Base-by-base conservation (phyloP, 2,329 filamentous ascomycete species). In the Calonectria hawksworthii region DNA sequence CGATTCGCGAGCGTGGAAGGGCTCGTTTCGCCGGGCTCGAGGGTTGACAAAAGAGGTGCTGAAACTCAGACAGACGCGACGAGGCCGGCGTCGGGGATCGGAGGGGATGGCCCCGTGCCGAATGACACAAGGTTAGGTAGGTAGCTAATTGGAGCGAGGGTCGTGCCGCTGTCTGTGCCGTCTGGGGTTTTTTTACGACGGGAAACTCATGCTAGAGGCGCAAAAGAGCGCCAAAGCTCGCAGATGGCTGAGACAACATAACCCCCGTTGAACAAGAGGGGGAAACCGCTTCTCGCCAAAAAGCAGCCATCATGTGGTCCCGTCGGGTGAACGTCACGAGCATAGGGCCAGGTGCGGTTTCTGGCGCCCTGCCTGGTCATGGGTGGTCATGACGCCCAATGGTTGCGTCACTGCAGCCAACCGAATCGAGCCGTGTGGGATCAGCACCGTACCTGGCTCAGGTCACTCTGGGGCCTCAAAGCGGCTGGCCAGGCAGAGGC, bases 361-460 rank as follows among this genome's bases (percentile, higher is more conserved):
- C 36, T 30, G 23, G 56, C 26, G 50, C 41, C 65, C 51, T 32
- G 30, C 32, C 26, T 51, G 54, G 68, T 54, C 26, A 63, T 66
- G 50, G 51, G 61, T 74, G 72, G 73, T 72, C 74, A 75, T 72
- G 73, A 72, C 63, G 28, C 34, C 54, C 72, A 72, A 67, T 77
- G 72, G 78, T 74, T 77, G 78, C 76, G 79, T 81, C 78, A 81
- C 77, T 75, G 76, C 77, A 73, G 72, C 77, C 78, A 80, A 77
- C 79, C 76, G 75, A 76, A 66, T 34, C 59, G 67, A 52, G 72
- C 72, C 72, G 65, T 70, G 73, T 72, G 70, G 51, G 71, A 74
- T 75, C 74, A 71, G 63, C 74, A 71, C 44, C 28, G 71, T 75
- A 61, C 74, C 74, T 75, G 71, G 36, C 59, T 74, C 65, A 38